Percentiles rank a stretch among this genome's conserved stretches.
phyloP scores from a whole-genome alignment of 2,329 filamentous ascomycete species.

The Knoxdaviesia proteae region DNA sequence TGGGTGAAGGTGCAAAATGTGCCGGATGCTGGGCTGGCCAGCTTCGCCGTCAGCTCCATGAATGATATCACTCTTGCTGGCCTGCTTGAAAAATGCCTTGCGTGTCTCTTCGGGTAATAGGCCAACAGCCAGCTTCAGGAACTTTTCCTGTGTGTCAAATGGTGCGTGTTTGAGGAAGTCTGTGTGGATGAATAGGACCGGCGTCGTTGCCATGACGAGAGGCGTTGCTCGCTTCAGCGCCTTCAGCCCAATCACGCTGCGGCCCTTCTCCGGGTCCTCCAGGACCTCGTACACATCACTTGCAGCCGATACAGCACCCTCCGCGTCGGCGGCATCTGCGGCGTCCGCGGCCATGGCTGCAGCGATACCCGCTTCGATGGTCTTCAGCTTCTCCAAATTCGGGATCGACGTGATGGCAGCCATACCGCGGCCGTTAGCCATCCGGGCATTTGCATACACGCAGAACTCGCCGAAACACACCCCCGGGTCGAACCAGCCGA shows the following conservation, averaged over 20 bases:
- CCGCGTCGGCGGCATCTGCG: not conserved
- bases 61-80: not conserved
- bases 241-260: conserved; percentile 9
- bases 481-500: conserved; percentile 2
- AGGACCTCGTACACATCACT: conserved; percentile 5
- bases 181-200: conserved; percentile 1
- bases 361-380: not conserved
- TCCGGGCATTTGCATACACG: conserved; percentile 1
- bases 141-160: conserved; percentile 1
- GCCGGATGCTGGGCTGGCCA: not conserved
- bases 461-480: conserved; percentile 1
- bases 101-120: conserved; percentile 1
- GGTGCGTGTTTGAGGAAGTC: conserved; percentile 1
- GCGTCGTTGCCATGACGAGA: not conserved
- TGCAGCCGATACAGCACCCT: conserved; percentile 2
- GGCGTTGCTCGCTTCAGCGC: conserved; percentile 6
- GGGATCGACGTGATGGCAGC: not conserved
- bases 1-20: not conserved
- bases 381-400: conserved; percentile 1
- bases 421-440: not conserved
- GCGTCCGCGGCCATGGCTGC: not conserved
- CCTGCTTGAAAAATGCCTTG: conserved; percentile 1
- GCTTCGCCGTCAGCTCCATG: too few relatives aligned
- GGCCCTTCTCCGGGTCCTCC: conserved; percentile 8
- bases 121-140: not conserved